A percentile compares a stretch with the other conserved stretches of the same genome.
Evolutionary conservation across 2,329 filamentous ascomycete species (phyloP).

Genomic region (Lecanoromycetidae sp.): DNA sequence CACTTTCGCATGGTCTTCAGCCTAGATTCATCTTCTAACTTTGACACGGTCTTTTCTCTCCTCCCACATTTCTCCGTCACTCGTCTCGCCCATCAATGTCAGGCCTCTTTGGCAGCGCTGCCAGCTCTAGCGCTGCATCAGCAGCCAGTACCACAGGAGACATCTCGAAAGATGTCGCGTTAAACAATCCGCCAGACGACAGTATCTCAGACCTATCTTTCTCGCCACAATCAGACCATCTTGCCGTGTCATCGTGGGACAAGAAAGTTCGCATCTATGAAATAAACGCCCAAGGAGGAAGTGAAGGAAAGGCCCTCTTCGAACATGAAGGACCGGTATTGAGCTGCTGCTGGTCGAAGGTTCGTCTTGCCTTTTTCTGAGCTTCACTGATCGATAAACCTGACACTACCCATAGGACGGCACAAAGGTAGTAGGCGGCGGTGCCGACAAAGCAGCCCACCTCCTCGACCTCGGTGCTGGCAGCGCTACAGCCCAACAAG

Average conservation of each 20-base stretch:
- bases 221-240: slow-evolving; percentile 62
- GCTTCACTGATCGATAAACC: too few relatives aligned
- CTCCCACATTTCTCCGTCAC: not conserved
- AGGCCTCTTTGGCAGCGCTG: slow-evolving; percentile 37
- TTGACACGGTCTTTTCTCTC: too few relatives aligned
- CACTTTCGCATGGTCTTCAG: too few relatives aligned
- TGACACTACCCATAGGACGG: slow-evolving; percentile 54
- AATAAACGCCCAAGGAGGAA: slow-evolving; percentile 63
- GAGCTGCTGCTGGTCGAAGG: slow-evolving; percentile 76
- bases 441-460: slow-evolving; percentile 82
- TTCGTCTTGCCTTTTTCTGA: too few relatives aligned
- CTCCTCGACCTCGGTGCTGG: slow-evolving; percentile 62
- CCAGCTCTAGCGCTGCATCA: slow-evolving; percentile 35
- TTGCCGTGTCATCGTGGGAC: slow-evolving; percentile 91
- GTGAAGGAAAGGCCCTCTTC: slow-evolving; percentile 72
- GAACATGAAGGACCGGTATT: slow-evolving; percentile 79
- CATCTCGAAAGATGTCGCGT: slow-evolving; percentile 73
- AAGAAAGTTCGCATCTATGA: slow-evolving; percentile 97
- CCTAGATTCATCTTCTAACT: too few relatives aligned
- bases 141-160: slow-evolving; percentile 71
- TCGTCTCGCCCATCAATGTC: slow-evolving; percentile 15
- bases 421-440: slow-evolving; percentile 72
- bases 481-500: slow-evolving; percentile 48
- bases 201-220: slow-evolving; percentile 81
- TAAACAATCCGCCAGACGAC: slow-evolving; percentile 71